Evolutionary conservation across 768 basidiomycete genomes (phyloP).

Genomic region (Mycena kentingensis): DNA sequence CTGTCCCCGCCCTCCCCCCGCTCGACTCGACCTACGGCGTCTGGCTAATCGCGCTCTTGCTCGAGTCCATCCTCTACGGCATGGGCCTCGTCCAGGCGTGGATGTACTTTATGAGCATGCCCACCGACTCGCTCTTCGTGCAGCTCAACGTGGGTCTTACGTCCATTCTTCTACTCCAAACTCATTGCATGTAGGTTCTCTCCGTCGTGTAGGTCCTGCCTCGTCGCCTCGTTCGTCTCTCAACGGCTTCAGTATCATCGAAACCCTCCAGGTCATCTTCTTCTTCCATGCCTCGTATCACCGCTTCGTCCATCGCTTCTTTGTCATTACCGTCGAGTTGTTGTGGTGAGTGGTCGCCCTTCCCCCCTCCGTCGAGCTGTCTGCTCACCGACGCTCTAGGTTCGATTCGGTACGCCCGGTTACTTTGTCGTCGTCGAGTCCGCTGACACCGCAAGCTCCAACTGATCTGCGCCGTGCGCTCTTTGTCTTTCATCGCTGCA

Average conservation of each 20-base stretch:
- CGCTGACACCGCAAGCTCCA: too few relatives aligned
- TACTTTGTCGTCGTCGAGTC: too few relatives aligned
- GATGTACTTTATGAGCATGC: conserved; percentile 7
- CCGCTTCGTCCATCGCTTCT: conserved; percentile 15
- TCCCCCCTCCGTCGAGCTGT: neutral
- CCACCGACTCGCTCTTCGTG: neutral
- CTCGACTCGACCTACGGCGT: conserved; percentile 18
- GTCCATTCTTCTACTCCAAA: neutral
- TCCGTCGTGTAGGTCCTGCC: conserved; percentile 8
- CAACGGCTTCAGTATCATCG: conserved; percentile 2
- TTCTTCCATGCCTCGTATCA: conserved; percentile 11
- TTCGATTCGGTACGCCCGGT: neutral
- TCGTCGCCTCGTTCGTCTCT: neutral
- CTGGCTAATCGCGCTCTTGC: conserved; percentile 11
- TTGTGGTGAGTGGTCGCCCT: conserved; percentile 6
- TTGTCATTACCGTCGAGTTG: neutral
- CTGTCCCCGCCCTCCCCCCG: neutral
- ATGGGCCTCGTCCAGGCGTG: conserved; percentile 15
- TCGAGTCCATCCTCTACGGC: conserved; percentile 11
- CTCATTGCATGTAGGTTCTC: neutral
- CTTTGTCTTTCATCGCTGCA: neutral
- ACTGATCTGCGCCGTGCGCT: too few relatives aligned
- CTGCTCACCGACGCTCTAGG: too few relatives aligned
- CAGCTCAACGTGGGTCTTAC: conserved; percentile 3
- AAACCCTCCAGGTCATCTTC: conserved; percentile 16